Conservation (phyloP, 1,284 basidiomycete species). For the Boletellus deceptivus region DNA sequence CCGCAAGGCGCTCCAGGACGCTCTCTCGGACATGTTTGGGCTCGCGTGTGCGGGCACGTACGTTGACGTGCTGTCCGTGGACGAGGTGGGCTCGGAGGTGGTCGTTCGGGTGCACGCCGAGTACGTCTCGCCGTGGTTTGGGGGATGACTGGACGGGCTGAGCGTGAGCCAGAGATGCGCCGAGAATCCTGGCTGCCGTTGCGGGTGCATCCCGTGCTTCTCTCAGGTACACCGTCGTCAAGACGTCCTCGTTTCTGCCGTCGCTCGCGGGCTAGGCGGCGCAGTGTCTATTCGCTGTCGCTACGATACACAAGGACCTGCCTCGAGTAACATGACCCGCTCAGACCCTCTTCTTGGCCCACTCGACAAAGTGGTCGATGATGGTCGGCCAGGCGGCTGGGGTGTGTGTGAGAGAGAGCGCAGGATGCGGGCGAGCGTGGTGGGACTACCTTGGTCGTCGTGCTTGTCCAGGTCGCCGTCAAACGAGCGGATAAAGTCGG, state of each 20-base stretch:
- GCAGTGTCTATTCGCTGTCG: not conserved
- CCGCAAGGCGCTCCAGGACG: conserved; percentile 43
- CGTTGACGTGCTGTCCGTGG: conserved; percentile 42
- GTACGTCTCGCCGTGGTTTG: conserved; percentile 15
- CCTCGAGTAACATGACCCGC: too few species aligned
- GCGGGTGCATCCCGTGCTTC: conserved; percentile 30
- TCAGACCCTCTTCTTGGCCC: conserved; percentile 44
- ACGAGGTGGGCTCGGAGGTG: conserved; percentile 28
- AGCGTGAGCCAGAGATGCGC: conserved; percentile 35
- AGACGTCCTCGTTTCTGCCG: conserved; percentile 44
- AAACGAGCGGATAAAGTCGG: conserved; percentile 80
- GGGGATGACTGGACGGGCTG: not conserved
- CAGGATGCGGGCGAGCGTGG: not conserved
- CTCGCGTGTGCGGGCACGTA: conserved; percentile 39
- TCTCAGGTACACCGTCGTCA: conserved; percentile 35
- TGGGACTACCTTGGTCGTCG: conserved; percentile 72
- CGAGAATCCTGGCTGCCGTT: conserved; percentile 39
- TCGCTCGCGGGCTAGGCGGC: conserved; percentile 29
- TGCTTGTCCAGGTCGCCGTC: conserved; percentile 81
- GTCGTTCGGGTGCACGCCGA: conserved; percentile 37
- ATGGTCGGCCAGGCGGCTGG: conserved; percentile 88
- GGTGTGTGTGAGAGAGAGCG: conserved; percentile 1
- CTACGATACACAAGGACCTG: not conserved
- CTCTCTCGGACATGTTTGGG: conserved; percentile 43
- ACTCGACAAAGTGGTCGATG: conserved; percentile 86